These are phyloP conservation scores for Ilyonectria mors-panacis DNA, from an alignment of 2,329 filamentous ascomycete species.

Conservation along the genomic window DNA sequence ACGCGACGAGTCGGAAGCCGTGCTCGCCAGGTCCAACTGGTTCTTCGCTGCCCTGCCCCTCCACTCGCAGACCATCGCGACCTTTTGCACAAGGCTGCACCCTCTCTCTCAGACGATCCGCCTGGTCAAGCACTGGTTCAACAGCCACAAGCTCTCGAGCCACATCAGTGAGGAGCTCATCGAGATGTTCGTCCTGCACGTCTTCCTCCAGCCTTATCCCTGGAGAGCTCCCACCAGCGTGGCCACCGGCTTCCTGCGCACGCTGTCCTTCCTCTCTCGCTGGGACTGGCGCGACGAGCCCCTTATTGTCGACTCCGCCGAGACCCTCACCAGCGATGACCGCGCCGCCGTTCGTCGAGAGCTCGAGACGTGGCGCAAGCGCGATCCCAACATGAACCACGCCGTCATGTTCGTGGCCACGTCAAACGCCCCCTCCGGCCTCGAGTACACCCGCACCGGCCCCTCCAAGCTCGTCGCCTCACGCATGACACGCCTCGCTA, in stretches of 20 bases:
- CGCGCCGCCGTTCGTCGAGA: conserved; percentile 76
- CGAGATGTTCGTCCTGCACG: conserved; percentile 84
- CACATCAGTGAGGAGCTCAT: conserved; percentile 87
- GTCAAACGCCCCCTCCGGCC: conserved; percentile 82
- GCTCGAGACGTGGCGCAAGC: conserved; percentile 87
- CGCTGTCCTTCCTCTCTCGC: conserved; percentile 82
- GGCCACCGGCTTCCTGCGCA: conserved; percentile 85
- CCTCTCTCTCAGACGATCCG: conserved; percentile 87
- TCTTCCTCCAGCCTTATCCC: conserved; percentile 86
- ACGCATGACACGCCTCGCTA: conserved; percentile 86
- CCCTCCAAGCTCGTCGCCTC: conserved; percentile 88
- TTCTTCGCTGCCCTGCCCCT: conserved; percentile 80
- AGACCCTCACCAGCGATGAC: conserved; percentile 73
- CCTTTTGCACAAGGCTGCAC: conserved; percentile 84
- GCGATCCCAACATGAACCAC: conserved; percentile 90
- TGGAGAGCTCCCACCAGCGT: conserved; percentile 84
- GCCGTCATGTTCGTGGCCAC: conserved; percentile 87
- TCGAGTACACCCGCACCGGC: conserved; percentile 80
- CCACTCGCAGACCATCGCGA: conserved; percentile 86
- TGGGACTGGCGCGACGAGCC: conserved; percentile 95
- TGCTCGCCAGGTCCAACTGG: conserved; percentile 80
- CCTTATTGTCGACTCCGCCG: conserved; percentile 80
- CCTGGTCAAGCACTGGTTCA: conserved; percentile 91
- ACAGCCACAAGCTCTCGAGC: conserved; percentile 81
- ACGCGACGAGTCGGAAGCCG: conserved; percentile 78